phyloP scores from a whole-genome alignment of 164 flowering plant genomes.

The Saururus chinensis region DNA sequence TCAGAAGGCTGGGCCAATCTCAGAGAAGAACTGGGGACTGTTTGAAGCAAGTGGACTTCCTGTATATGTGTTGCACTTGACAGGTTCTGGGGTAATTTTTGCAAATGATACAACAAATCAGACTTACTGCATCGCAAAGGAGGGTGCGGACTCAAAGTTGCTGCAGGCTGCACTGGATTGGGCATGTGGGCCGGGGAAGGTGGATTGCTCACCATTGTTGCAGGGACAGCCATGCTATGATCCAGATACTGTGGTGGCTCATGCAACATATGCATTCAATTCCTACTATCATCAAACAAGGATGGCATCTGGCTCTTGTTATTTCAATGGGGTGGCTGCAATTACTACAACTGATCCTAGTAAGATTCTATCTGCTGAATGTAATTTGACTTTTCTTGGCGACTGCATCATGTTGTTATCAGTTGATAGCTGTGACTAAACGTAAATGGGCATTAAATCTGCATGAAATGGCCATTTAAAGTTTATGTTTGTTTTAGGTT shows the following conservation, averaged over 20 bases:
- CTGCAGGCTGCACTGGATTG: conserved; percentile 84
- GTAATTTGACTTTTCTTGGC: not conserved
- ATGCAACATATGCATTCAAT: conserved; percentile 80
- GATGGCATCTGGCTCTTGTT: conserved; percentile 62
- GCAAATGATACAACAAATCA: conserved; percentile 88
- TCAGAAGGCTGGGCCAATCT: conserved; percentile 49
- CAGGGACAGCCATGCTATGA: conserved; percentile 80
- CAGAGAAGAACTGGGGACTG: conserved; percentile 93
- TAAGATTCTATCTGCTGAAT: conserved; percentile 19
- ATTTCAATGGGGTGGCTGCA: conserved; percentile 83
- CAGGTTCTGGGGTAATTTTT: conserved; percentile 65
- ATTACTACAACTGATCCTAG: conserved; percentile 80
- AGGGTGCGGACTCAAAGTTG: conserved; percentile 63
- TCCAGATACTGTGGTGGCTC: conserved; percentile 60
- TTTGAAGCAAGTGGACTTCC: conserved; percentile 66
- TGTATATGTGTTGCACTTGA: conserved; percentile 47
- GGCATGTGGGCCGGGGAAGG: conserved; percentile 96
- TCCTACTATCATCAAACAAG: conserved; percentile 59
- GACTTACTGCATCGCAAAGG: conserved; percentile 62
- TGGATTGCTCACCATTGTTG: conserved; percentile 59
- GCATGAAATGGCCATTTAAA: too few relatives aligned
- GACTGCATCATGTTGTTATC: not conserved
- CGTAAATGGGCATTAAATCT: not conserved
- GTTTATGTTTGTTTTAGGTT: too few relatives aligned
- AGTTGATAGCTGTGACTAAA: not conserved